Evolutionary conservation across 2,329 filamentous ascomycete genomes (phyloP).

Genomic region (Leptographium lundbergii): DNA sequence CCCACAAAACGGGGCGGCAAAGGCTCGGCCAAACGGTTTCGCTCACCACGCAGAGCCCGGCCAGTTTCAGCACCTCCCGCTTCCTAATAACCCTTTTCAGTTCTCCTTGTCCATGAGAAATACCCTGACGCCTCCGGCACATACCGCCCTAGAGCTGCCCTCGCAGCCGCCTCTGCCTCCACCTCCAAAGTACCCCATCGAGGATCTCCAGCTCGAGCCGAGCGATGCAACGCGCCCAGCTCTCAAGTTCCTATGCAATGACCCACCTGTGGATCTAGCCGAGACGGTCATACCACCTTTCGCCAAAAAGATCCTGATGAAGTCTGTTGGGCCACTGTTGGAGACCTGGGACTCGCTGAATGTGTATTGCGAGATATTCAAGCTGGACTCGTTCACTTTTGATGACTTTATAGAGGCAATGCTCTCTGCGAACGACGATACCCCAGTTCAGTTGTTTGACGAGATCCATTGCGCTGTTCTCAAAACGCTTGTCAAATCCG

Average conservation of each 20-base stretch:
- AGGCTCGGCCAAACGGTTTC: constrained; percentile 12
- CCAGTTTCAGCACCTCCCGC: constrained; percentile 23
- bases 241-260: constrained; percentile 63
- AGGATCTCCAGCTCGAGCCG: constrained; percentile 74
- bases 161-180: constrained; percentile 42
- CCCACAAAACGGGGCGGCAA: constrained; percentile 23
- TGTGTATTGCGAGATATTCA: constrained; percentile 92
- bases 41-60: constrained; percentile 21
- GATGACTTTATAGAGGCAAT: constrained; percentile 91
- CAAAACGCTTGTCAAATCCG: constrained; percentile 69
- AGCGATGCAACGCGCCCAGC: constrained; percentile 56
- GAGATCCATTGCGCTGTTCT: constrained; percentile 87
- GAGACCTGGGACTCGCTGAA: constrained; percentile 96
- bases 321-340: constrained; percentile 71
- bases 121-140: constrained; percentile 23
- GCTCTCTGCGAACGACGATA: constrained; percentile 58
- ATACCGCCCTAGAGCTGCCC: constrained; percentile 28
- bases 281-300: constrained; percentile 25
- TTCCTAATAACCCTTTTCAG: constrained; percentile 34
- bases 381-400: constrained; percentile 92
- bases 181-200: constrained; percentile 87
- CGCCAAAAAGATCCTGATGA: constrained; percentile 58
- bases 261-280: constrained; percentile 40
- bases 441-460: constrained; percentile 71
- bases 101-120: constrained; percentile 28